A percentile compares a stretch with the other conserved stretches of the same genome.
phyloP scores from a whole-genome alignment of 169 alveolate genomes.

The Plasmodium cynomolgi region DNA sequence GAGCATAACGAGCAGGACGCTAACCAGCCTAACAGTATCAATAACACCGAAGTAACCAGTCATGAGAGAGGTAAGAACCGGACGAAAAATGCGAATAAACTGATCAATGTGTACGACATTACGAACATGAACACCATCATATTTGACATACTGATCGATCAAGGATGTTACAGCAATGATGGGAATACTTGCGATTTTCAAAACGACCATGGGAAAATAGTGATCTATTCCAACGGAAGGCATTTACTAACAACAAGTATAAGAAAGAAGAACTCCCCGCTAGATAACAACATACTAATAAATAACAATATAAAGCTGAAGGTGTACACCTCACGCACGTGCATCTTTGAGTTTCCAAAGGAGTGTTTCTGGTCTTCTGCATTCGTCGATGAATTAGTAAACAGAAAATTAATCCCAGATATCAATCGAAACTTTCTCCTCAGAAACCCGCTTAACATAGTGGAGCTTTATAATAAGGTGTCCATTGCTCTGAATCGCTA shows the following conservation, averaged over 20 bases:
- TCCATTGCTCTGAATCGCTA: conserved; percentile 69
- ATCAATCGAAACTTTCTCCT: conserved; percentile 41
- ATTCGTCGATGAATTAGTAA: conserved; percentile 69
- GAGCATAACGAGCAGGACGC: not conserved
- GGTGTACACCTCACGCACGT: conserved; percentile 68
- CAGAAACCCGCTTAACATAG: conserved; percentile 55
- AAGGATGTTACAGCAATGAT: conserved; percentile 67
- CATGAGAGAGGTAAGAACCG: conserved; percentile 2
- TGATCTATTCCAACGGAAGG: conserved; percentile 73
- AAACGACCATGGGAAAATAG: conserved; percentile 45
- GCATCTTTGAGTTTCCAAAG: conserved; percentile 67
- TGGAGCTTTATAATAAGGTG: conserved; percentile 70
- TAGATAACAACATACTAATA: not conserved
- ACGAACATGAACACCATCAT: conserved; percentile 74
- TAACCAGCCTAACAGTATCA: not conserved
- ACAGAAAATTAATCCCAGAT: conserved; percentile 66
- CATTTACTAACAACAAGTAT: conserved; percentile 65
- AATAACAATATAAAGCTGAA: conserved; percentile 38
- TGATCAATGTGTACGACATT: conserved; percentile 56
- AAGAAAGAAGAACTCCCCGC: conserved; percentile 17
- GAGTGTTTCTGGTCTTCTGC: conserved; percentile 70
- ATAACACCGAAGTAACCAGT: not conserved
- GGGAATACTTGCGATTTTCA: not conserved
- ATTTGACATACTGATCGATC: conserved; percentile 69
- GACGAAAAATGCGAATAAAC: conserved; percentile 16